phyloP scores from a whole-genome alignment of 1,284 basidiomycete genomes.

The Sanghuangporus sanghuang region DNA sequence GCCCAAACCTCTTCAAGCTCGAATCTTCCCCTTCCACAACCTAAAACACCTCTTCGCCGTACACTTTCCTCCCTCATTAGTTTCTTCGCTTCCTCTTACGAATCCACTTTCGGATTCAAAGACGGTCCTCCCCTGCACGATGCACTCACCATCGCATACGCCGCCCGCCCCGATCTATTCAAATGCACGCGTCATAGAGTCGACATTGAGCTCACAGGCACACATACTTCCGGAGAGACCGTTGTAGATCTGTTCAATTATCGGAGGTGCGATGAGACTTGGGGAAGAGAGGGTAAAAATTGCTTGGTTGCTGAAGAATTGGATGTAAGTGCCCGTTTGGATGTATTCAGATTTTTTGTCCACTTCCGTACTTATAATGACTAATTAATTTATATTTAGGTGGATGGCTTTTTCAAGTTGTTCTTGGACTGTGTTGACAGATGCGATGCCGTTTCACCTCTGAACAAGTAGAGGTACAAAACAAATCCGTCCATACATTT shows the following conservation, averaged over 20 bases:
- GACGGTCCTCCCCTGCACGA: constrained; percentile 82
- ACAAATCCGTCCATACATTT: background rate
- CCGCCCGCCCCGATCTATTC: constrained; percentile 63
- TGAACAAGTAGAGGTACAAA: constrained; percentile 31
- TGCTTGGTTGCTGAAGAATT: constrained; percentile 62
- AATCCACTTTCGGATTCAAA: constrained; percentile 64
- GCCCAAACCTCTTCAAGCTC: background rate
- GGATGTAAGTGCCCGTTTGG: constrained; percentile 43
- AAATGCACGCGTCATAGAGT: constrained; percentile 56
- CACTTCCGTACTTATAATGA: background rate
- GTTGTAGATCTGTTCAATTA: constrained; percentile 72
- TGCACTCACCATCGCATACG: constrained; percentile 70
- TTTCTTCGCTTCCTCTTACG: constrained; percentile 68
- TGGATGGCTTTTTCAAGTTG: constrained; percentile 57
- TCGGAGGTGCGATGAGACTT: constrained; percentile 47
- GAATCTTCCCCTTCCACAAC: constrained; percentile 29
- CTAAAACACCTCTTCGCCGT: constrained; percentile 57
- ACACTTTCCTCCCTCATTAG: constrained; percentile 68
- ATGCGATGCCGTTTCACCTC: constrained; percentile 55
- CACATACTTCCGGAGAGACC: constrained; percentile 65
- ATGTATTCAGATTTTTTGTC: background rate
- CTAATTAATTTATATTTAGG: constrained; percentile 33
- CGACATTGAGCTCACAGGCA: constrained; percentile 67
- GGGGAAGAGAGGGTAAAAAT: constrained; percentile 68
- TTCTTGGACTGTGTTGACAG: constrained; percentile 53